phyloP scores from a whole-genome alignment of 2,329 filamentous ascomycete genomes.

The Ophiosphaerella herpotricha region DNA sequence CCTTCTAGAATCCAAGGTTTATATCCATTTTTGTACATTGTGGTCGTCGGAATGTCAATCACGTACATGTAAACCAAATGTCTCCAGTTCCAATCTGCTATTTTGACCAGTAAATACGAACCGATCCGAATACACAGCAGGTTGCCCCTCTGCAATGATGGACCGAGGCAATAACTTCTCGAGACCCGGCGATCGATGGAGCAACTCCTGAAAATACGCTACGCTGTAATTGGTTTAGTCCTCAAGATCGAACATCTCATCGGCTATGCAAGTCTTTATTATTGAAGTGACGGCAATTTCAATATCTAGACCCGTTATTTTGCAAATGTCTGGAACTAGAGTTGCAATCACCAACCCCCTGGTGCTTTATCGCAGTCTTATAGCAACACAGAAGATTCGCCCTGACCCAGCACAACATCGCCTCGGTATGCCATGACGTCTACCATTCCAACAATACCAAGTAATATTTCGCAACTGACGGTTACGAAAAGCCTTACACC shows the following conservation, averaged over 20 bases:
- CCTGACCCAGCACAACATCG: constrained; percentile 75
- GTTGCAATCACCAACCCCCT: constrained; percentile 68
- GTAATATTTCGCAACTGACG: constrained; percentile 15
- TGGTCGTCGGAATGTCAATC: neutral
- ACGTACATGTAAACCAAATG: no score
- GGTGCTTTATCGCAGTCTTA: constrained; percentile 73
- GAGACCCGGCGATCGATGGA: neutral
- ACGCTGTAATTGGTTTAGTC: constrained; percentile 31
- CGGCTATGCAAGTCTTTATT: constrained; percentile 12
- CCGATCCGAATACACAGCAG: no score
- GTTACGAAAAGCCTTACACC: constrained; percentile 64
- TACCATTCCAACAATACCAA: constrained; percentile 32
- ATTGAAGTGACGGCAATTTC: constrained; percentile 7
- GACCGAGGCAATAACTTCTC: neutral
- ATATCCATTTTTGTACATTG: neutral
- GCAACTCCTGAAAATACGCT: constrained; percentile 16
- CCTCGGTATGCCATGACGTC: constrained; percentile 51
- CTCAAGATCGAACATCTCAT: constrained; percentile 25
- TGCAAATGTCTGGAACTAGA: constrained; percentile 39
- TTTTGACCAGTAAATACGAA: no score
- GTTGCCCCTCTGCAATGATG: neutral
- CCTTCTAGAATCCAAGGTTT: neutral
- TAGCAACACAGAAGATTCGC: constrained; percentile 68
- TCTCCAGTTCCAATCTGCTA: no score
- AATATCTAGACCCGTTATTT: constrained; percentile 34